Percentiles rank a stretch among this genome's conserved stretches.
phyloP scores from a whole-genome alignment of 495 filamentous ascomycete species.

The Lepidopterella palustris region DNA sequence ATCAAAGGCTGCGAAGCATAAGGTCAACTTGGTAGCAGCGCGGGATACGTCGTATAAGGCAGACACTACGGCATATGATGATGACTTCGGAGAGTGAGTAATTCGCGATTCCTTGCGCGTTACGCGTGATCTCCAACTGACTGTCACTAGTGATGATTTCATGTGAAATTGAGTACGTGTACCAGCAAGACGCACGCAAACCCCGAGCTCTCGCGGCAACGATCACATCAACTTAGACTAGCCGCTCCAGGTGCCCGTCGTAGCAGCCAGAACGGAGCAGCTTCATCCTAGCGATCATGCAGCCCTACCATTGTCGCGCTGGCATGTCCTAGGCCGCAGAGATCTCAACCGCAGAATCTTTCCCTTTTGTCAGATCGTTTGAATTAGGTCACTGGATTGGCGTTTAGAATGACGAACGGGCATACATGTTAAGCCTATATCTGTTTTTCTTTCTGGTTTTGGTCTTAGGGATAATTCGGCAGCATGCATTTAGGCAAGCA shows the following conservation, averaged over 20 bases:
- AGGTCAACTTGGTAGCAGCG: slow-evolving; percentile 68
- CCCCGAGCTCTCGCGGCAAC: not conserved
- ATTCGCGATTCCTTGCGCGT: not conserved
- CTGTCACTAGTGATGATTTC: slow-evolving; percentile 35
- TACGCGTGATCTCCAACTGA: slow-evolving; percentile 5
- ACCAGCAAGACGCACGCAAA: not conserved
- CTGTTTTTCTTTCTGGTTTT: not conserved
- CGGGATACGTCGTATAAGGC: slow-evolving; percentile 55
- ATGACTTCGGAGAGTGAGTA: slow-evolving; percentile 72
- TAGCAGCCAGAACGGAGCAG: not conserved
- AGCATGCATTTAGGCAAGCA: not conserved
- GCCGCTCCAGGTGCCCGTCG: not conserved
- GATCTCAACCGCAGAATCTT: not conserved
- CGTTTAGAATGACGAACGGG: not conserved
- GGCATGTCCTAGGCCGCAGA: not conserved
- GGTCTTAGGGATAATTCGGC: not conserved
- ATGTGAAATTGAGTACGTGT: slow-evolving; percentile 30
- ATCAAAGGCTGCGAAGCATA: slow-evolving; percentile 89
- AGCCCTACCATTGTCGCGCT: not conserved
- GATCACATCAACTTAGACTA: not conserved
- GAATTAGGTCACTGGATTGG: not conserved
- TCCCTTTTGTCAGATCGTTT: not conserved
- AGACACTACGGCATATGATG: slow-evolving; percentile 69
- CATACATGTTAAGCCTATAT: not conserved
- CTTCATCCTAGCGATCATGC: not conserved